phyloP scores from a whole-genome alignment of 75 land plant genomes.

The Larix kaempferi region DNA sequence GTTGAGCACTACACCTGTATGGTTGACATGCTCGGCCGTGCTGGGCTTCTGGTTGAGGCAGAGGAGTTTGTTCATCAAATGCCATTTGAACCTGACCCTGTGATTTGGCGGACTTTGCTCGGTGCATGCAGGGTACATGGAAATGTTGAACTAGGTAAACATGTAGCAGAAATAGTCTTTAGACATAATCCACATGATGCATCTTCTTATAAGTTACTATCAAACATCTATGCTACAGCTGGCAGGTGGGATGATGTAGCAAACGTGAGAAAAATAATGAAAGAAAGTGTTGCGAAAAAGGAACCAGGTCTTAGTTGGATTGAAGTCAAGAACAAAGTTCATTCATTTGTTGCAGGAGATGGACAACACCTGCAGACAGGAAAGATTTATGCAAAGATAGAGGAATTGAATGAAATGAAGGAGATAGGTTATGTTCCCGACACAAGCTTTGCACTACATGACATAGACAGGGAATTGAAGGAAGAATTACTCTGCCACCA shows the following conservation, averaged over 20 bases:
- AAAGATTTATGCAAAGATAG: constrained; percentile 25
- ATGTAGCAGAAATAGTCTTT: neutral
- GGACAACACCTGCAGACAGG: constrained; percentile 16
- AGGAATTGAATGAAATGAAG: constrained; percentile 2
- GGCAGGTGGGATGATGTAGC: constrained; percentile 5
- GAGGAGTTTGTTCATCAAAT: constrained; percentile 9
- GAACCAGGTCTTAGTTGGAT: constrained; percentile 45
- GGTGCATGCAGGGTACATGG: constrained; percentile 13
- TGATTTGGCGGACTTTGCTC: constrained; percentile 18
- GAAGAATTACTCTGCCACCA: constrained; percentile 16
- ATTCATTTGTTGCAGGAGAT: constrained; percentile 30
- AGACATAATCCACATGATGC: neutral
- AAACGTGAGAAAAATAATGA: constrained; percentile 10
- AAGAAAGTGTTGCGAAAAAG: constrained; percentile 29
- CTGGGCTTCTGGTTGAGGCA: neutral
- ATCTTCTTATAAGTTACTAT: constrained; percentile 9
- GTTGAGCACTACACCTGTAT: constrained; percentile 2
- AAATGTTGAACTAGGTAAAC: neutral
- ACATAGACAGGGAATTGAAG: neutral
- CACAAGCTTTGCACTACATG: constrained; percentile 1
- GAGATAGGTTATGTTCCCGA: constrained; percentile 15
- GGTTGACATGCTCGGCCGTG: neutral
- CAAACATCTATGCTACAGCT: constrained; percentile 17
- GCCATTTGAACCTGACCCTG: constrained; percentile 11
- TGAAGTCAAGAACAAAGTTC: constrained; percentile 26